Conservation (phyloP, 805 yeast genomes). For the Saccharomycopsis sp. region DNA sequence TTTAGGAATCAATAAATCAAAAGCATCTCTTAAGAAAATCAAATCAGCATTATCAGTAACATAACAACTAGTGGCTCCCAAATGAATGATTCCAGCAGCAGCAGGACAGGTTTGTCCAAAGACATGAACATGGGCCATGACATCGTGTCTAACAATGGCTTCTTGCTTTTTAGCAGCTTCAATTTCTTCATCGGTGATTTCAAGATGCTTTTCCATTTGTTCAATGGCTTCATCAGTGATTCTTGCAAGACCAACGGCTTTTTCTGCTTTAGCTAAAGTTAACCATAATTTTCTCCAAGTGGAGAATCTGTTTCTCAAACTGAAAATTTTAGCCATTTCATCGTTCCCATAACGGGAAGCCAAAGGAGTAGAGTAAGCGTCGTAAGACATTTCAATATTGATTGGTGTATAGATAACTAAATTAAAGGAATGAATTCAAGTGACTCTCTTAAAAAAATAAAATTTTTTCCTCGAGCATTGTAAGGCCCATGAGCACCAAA, state of each 20-base stretch:
- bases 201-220: conserved; percentile 69
- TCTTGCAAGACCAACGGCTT: conserved; percentile 75
- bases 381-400: conserved; percentile 33
- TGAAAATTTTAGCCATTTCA: conserved; percentile 92
- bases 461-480: too few relatives aligned
- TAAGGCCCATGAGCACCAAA: too few relatives aligned
- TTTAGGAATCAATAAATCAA: conserved; percentile 87
- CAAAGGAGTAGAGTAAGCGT: conserved; percentile 83
- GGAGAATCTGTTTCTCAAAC: conserved; percentile 86
- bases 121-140: conserved; percentile 97
- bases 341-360: conserved; percentile 96
- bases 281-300: conserved; percentile 99
- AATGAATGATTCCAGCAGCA: conserved; percentile 95
- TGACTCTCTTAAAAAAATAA: too few relatives aligned
- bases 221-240: conserved; percentile 86
- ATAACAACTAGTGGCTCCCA: conserved; percentile 96
- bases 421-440: too few relatives aligned
- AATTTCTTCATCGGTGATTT: conserved; percentile 87
- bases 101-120: conserved; percentile 89
- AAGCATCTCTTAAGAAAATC: conserved; percentile 92
- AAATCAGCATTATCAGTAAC: conserved; percentile 98
- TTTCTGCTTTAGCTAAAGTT: conserved; percentile 90
- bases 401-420: too few relatives aligned
- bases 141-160: conserved; percentile 97
- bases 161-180: conserved; percentile 84